phyloP scores from a whole-genome alignment of 2,329 filamentous ascomycete genomes.

The Ceratocystis variospora region DNA sequence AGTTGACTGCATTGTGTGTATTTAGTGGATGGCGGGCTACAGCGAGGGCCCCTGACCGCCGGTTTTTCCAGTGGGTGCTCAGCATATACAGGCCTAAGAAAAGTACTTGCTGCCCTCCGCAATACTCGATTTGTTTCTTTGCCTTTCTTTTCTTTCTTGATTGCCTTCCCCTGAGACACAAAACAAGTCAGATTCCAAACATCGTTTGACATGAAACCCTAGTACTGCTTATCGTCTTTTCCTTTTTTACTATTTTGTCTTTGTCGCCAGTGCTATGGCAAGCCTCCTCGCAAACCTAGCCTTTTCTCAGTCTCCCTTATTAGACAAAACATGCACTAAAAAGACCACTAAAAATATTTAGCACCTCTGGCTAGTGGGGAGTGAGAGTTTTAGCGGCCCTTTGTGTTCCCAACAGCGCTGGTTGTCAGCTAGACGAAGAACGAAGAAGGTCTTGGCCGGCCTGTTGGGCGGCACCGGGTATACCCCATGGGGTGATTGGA shows the following conservation, averaged over 20 bases:
- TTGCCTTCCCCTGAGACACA: background rate
- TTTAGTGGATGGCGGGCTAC: no score
- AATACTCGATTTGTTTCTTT: background rate
- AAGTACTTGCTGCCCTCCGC: background rate
- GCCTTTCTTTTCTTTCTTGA: background rate
- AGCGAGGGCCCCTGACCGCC: no score
- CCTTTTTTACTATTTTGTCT: background rate
- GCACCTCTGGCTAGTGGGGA: background rate
- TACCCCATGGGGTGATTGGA: background rate
- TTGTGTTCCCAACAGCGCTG: background rate
- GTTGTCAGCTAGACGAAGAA: background rate
- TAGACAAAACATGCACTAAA: background rate
- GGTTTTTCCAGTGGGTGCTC: no score
- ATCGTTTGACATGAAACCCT: background rate
- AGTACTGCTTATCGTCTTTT: background rate
- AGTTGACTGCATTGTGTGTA: no score
- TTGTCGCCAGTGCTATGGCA: background rate
- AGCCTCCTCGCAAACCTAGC: no score
- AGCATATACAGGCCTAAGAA: background rate
- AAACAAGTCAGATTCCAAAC: background rate
- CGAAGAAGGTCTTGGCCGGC: background rate
- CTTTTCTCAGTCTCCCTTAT: background rate
- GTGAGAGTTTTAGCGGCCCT: background rate
- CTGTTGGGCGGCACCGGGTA: background rate
- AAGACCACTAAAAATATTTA: background rate